Conservation (phyloP, 257 asterid species). For the Dorcoceras hygrometricum region DNA sequence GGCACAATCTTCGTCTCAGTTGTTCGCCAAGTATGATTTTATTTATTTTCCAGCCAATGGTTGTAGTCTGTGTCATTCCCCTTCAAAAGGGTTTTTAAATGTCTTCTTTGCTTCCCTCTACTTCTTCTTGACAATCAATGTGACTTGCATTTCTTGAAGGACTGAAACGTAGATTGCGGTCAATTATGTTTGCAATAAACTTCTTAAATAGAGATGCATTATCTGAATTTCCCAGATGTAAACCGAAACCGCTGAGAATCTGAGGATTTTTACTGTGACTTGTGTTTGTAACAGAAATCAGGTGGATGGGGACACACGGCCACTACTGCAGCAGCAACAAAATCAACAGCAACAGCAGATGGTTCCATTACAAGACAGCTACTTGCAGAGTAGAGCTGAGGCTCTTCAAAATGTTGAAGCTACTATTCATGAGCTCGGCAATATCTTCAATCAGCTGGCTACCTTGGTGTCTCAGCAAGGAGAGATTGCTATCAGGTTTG, state of each 20-base stretch:
- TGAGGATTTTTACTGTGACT: constrained; percentile 5
- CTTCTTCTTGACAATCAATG: constrained; percentile 8
- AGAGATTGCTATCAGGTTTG: constrained; percentile 69
- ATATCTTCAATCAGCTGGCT: constrained; percentile 73
- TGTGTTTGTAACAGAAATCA: constrained; percentile 37
- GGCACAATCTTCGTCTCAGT: constrained; percentile 52
- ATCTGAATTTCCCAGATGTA: constrained; percentile 10
- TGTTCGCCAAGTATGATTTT: constrained; percentile 47
- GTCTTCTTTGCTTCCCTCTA: not conserved
- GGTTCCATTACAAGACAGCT: constrained; percentile 69
- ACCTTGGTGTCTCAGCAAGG: constrained; percentile 78
- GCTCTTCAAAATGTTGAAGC: constrained; percentile 74
- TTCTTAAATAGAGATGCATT: not conserved
- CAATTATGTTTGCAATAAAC: not conserved
- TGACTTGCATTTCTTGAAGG: constrained; percentile 13
- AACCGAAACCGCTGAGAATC: not conserved
- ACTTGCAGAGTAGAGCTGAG: constrained; percentile 81
- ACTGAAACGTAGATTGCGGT: not conserved
- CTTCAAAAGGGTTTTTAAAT: constrained; percentile 1
- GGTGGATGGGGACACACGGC: constrained; percentile 56
- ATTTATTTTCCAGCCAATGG: not conserved
- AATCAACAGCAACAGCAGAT: constrained; percentile 63
- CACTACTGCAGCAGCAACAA: constrained; percentile 64
- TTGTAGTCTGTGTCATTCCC: constrained; percentile 8
- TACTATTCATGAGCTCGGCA: constrained; percentile 66